Conservation (phyloP, 2,329 filamentous ascomycete genomes). For the Claviceps digitariae region DNA sequence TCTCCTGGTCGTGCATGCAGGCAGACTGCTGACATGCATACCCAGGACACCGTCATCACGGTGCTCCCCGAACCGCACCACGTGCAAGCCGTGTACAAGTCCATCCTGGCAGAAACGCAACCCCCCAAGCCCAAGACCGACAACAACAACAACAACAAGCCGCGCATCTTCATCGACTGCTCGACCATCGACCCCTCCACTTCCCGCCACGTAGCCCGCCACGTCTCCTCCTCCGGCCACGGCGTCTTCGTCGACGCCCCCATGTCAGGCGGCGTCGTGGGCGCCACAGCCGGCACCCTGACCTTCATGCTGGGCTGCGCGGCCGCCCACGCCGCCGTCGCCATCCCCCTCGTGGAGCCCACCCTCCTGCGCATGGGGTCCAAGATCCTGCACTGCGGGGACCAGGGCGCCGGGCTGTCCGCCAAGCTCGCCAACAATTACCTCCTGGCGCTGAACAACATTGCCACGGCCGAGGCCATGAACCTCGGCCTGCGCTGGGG, state of each 20-base stretch:
- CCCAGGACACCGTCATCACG: constrained; percentile 71
- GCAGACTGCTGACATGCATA: not conserved
- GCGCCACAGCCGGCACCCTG: constrained; percentile 71
- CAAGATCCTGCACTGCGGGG: constrained; percentile 73
- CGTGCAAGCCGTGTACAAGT: constrained; percentile 67
- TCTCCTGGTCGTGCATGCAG: too few species aligned
- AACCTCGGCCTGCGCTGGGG: constrained; percentile 49
- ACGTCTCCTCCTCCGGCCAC: constrained; percentile 48
- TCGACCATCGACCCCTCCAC: constrained; percentile 91
- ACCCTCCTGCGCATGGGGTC: constrained; percentile 74
- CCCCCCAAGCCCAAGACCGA: constrained; percentile 18
- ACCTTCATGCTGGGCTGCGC: constrained; percentile 83
- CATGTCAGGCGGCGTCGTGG: constrained; percentile 93
- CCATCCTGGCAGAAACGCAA: constrained; percentile 47
- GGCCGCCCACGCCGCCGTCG: constrained; percentile 30
- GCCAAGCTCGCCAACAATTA: constrained; percentile 98
- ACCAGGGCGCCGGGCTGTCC: constrained; percentile 71
- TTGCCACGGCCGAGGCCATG: constrained; percentile 53
- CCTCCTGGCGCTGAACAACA: constrained; percentile 85
- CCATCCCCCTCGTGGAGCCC: constrained; percentile 52
- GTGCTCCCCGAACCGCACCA: constrained; percentile 82
- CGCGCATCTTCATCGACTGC: constrained; percentile 80
- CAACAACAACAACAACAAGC: too few species aligned
- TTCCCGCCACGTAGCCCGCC: constrained; percentile 62
- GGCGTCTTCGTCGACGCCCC: constrained; percentile 85